These are phyloP conservation scores for Quercus alba DNA, from an alignment of 306 rosid species.

Conservation along the genomic window DNA sequence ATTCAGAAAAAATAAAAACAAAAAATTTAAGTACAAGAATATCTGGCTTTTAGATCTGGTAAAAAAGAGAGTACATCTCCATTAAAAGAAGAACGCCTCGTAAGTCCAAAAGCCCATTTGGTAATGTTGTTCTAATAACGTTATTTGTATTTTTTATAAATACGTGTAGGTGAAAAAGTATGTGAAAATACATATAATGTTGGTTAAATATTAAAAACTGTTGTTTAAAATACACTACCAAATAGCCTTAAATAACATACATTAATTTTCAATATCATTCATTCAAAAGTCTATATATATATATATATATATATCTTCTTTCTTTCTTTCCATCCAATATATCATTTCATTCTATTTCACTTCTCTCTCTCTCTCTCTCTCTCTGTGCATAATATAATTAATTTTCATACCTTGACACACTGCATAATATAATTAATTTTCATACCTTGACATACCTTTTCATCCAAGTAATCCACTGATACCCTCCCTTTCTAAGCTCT, in stretches of 20 bases:
- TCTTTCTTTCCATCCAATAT: conserved; percentile 37
- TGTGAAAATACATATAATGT: too few relatives aligned
- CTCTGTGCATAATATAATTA: conserved; percentile 3
- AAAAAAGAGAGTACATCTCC: conserved; percentile 13
- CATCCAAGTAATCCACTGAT: conserved; percentile 45
- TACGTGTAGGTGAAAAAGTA: accelerated
- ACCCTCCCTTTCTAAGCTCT: conserved; percentile 71
- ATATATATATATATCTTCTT: conserved; percentile 8
- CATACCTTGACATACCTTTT: conserved; percentile 42
- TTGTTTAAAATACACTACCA: too few relatives aligned
- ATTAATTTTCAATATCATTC: conserved; percentile 49
- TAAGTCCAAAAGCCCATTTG: accelerated
- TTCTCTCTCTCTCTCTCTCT: background rate
- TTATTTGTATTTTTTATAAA: too few relatives aligned
- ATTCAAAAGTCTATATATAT: conserved; percentile 29
- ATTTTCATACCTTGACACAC: conserved; percentile 21
- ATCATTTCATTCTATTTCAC: conserved; percentile 13
- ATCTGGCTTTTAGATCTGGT: conserved; percentile 20
- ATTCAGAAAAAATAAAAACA: too few relatives aligned
- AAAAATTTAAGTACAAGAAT: conserved; percentile 29
- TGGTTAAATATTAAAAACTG: accelerated
- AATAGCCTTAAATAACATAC: background rate
- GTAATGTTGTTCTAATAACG: too few relatives aligned
- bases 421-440: conserved; percentile 9
- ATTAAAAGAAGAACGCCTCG: background rate